Base-by-base conservation (phyloP, 2,329 filamentous ascomycete species). In the Scolecobasidium constrictum region DNA sequence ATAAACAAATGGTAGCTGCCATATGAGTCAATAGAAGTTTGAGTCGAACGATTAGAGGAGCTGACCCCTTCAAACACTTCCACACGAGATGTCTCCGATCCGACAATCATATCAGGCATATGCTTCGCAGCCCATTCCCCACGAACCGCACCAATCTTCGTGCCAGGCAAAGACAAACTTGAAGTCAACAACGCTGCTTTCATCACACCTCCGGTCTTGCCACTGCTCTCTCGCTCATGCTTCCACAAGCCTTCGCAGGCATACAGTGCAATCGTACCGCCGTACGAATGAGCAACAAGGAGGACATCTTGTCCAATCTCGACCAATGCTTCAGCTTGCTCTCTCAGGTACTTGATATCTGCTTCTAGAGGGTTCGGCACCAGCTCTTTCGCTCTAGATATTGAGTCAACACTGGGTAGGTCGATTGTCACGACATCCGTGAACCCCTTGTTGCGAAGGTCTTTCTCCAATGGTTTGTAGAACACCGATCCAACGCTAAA, bases 121-220 rank as follows among this genome's bases (percentile, higher is more conserved):
- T 36, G 12, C 9, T 11, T 16, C 9, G 12, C 18, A 9, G 18
- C 34, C 13, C 12, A 36, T 17, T n/a, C 9, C 17, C 9, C 34
- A 7, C 34, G 7, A 7, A 9, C 34, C 12, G 7, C 34, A 11
- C 13, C 34, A 16, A 36, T 17, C 7, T 16, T 36, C 7, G 7
- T 7, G 7, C 34, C 34, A 7, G 34, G 34, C 12, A 36, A 11
- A 11, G 13, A 11, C 9, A 36, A 19, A 18, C 34, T 36, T 7
- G 34, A 36, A 18, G 7, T 36, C 9, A 36, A 15, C 9, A 36
- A 18, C 13, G 11, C 12, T 7, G 34, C 34, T 36, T 36, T 36
- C 7, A 36, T 36, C 5, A 60, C 47, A 4, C 60, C 60, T 3
- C 59, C 60, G 18, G 48, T 49, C 42, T 57, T 56, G 1, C 58